Base-by-base conservation (phyloP, 371 early-diverging fungal species). In the Fennellomyces sp. region DNA sequence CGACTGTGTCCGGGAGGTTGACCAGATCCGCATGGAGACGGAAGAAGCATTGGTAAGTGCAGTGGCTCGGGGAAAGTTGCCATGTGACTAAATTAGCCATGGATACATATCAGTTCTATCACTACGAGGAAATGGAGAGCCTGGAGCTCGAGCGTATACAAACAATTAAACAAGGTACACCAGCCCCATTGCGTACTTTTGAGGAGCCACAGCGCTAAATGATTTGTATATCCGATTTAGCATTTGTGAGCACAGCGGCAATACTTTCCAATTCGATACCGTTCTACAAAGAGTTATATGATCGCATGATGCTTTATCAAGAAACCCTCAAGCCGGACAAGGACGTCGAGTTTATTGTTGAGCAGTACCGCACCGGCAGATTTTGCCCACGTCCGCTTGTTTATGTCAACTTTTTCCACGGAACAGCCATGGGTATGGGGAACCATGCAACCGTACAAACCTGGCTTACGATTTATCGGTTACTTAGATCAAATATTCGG, bases 401-500 rank as follows among this genome's bases (percentile, higher is more conserved):
- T 3, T 90, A 86, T 68, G 68, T 73, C 17, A 85, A 85, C 57
- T 78, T 75, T 55, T 85, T 82, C 25, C 70, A 80, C 39, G 86
- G 87, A 48, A 56, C 85, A 5, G 87, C 85, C 19, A 72, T 77
- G 50, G 83, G 83, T 83, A 73, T 25, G 57, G 19, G 26, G 1
- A 28, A 3, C 8, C 21, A 25, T 17, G 21, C 27, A 33, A 8
- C 13, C 6, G 8, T 33, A 33, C 6, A 33, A 6, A 48, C 5
- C 5, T 27, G 29, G 42, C n/a, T 13, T 10, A 50, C 10, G 12
- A 8, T 2, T 33, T 38, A 39, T 27, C 15, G 1, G 13, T 11
- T 8, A 47, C 12, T 28, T 55, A 83, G 88, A 87, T 70, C 91
- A 88, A 73, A 69, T 88, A 8, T 91, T 90, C 75, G 91, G 91